phyloP scores from a whole-genome alignment of 2,329 filamentous ascomycete species.

The Neopestalotiopsis rosae region DNA sequence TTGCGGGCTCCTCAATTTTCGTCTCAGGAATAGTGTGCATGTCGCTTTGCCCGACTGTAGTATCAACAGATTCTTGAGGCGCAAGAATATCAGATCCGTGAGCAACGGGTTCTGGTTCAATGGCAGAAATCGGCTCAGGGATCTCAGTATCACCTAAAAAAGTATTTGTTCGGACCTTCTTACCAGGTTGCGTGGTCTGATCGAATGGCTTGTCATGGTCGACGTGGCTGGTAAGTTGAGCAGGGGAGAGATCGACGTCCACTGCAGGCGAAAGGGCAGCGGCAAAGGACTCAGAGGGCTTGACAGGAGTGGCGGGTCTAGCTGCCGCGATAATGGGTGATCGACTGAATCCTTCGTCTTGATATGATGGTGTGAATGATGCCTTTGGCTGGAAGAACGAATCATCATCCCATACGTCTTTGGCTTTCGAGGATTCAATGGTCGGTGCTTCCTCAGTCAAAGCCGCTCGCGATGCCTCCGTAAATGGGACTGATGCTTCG shows the following conservation, averaged over 20 bases:
- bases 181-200: slow-evolving; percentile 38
- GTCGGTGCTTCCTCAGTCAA: slow-evolving; percentile 26
- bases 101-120: slow-evolving; percentile 32
- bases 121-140: slow-evolving; percentile 30
- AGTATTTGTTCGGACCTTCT: slow-evolving; percentile 39
- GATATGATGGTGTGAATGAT: slow-evolving; percentile 16
- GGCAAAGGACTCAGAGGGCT: slow-evolving; percentile 13
- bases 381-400: slow-evolving; percentile 32
- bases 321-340: too few relatives aligned
- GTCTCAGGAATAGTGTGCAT: background rate
- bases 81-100: slow-evolving; percentile 29
- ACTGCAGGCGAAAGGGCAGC: slow-evolving; percentile 22
- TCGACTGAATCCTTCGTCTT: background rate
- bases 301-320: background rate
- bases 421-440: slow-evolving; percentile 27
- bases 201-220: slow-evolving; percentile 44
- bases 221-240: slow-evolving; percentile 39
- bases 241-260: slow-evolving; percentile 38
- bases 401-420: slow-evolving; percentile 31
- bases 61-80: slow-evolving; percentile 19
- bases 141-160: slow-evolving; percentile 31
- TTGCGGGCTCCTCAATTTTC: background rate
- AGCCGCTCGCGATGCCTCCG: background rate
- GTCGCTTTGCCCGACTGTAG: background rate
- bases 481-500: slow-evolving; percentile 22